These are phyloP conservation scores for Phialemonium atrogriseum DNA, from an alignment of 2,329 filamentous ascomycete species.

Conservation along the genomic window DNA sequence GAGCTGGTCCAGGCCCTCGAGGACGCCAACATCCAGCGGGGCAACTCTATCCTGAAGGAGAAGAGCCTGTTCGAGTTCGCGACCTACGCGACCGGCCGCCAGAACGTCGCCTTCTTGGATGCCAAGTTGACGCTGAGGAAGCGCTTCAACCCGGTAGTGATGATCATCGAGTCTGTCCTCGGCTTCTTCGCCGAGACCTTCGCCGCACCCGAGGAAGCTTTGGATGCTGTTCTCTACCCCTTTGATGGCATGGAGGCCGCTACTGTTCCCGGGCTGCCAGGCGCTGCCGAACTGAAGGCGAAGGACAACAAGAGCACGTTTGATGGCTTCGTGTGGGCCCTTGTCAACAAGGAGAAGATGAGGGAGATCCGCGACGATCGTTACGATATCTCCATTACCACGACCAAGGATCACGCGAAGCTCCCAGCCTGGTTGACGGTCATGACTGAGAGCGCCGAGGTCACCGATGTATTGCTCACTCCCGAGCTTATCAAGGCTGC, in stretches of 20 bases:
- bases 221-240: slow-evolving; percentile 73
- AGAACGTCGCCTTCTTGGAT: slow-evolving; percentile 89
- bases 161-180: slow-evolving; percentile 54
- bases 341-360: slow-evolving; percentile 95
- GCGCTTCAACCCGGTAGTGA: slow-evolving; percentile 71
- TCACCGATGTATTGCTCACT: slow-evolving; percentile 80
- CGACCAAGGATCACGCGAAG: slow-evolving; percentile 87
- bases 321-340: slow-evolving; percentile 88
- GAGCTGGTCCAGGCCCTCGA: slow-evolving; percentile 54
- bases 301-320: slow-evolving; percentile 60
- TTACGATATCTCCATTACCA: slow-evolving; percentile 88
- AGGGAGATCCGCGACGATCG: slow-evolving; percentile 81
- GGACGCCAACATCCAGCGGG: slow-evolving; percentile 23
- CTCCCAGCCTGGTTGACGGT: slow-evolving; percentile 83
- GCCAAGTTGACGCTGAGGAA: slow-evolving; percentile 74
- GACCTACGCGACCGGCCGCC: slow-evolving; percentile 81
- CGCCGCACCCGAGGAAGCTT: slow-evolving; percentile 57
- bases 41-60: slow-evolving; percentile 66
- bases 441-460: slow-evolving; percentile 95
- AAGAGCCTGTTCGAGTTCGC: slow-evolving; percentile 80
- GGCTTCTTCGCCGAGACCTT: slow-evolving; percentile 77
- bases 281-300: slow-evolving; percentile 46
- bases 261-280: slow-evolving; percentile 59
- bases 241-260: slow-evolving; percentile 88
- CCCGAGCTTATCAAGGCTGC: slow-evolving; percentile 79